These are phyloP conservation scores for Penstemon newberryi DNA, from an alignment of 257 asterid genomes.

Conservation along the genomic window DNA sequence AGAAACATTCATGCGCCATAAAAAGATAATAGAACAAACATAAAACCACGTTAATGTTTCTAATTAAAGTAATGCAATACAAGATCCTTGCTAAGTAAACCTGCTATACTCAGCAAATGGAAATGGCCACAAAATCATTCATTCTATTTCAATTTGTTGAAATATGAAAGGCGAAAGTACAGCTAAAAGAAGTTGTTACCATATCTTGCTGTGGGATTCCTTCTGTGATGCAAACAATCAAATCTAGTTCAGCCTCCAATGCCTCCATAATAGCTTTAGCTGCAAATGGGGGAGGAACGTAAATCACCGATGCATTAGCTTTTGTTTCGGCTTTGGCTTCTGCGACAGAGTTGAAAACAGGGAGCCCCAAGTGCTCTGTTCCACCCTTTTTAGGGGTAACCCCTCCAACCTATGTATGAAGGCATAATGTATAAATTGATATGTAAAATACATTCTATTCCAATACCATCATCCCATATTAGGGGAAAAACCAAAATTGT, in stretches of 20 bases:
- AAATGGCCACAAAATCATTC: slow-evolving; percentile 3
- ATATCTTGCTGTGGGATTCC: slow-evolving; percentile 97
- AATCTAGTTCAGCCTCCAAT: slow-evolving; percentile 85
- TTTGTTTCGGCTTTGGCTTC: slow-evolving; percentile 92
- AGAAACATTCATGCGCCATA: too few relatives aligned
- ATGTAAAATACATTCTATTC: background rate
- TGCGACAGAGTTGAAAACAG: slow-evolving; percentile 84
- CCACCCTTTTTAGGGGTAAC: slow-evolving; percentile 97
- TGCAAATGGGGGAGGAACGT: slow-evolving; percentile 97
- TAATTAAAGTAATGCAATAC: background rate
- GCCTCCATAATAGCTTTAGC: slow-evolving; percentile 89
- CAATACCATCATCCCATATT: background rate
- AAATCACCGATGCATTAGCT: slow-evolving; percentile 89
- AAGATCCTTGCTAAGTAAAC: slow-evolving; percentile 15
- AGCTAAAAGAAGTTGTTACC: slow-evolving; percentile 45
- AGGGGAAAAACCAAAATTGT: slow-evolving; percentile 16
- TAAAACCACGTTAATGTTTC: background rate
- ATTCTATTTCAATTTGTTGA: slow-evolving; percentile 8
- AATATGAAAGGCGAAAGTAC: background rate
- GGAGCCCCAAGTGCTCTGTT: slow-evolving; percentile 94
- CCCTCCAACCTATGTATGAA: slow-evolving; percentile 79
- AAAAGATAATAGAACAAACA: slow-evolving; percentile 1
- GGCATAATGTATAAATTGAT: background rate
- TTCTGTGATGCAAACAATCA: slow-evolving; percentile 88
- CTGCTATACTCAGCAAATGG: background rate